Evolutionary conservation across 305 asterid genomes (phyloP).

Genomic region (Rubia balearica): DNA sequence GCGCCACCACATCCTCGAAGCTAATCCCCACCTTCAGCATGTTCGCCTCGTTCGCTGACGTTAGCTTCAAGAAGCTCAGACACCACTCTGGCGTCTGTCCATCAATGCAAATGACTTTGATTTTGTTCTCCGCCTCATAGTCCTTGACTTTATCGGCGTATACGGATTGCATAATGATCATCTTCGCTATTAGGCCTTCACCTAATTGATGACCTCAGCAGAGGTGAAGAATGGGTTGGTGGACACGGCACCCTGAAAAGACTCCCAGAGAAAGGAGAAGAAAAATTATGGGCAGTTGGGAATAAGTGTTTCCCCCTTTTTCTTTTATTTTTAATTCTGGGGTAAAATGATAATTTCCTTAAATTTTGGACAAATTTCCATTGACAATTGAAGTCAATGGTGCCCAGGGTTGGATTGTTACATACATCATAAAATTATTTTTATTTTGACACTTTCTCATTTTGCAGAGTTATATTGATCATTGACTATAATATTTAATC

Average conservation of each 20-base stretch:
- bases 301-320: too few relatives aligned
- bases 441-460: too few relatives aligned
- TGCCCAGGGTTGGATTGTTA: too few relatives aligned
- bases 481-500: too few relatives aligned
- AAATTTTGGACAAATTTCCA: too few relatives aligned
- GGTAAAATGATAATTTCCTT: too few relatives aligned
- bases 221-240: constrained; percentile 70
- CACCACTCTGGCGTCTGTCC: constrained; percentile 32
- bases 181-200: constrained; percentile 49
- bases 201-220: constrained; percentile 55
- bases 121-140: constrained; percentile 30
- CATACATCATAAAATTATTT: too few relatives aligned
- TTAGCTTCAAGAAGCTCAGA: constrained; percentile 44
- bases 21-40: constrained; percentile 46
- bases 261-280: constrained; percentile 66
- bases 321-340: too few relatives aligned
- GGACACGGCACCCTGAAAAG: constrained; percentile 54
- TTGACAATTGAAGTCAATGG: too few relatives aligned
- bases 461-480: too few relatives aligned
- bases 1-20: constrained; percentile 73
- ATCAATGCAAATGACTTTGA: constrained; percentile 46
- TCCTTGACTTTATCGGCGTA: constrained; percentile 47
- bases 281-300: constrained; percentile 68
- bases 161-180: constrained; percentile 43
- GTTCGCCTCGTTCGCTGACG: constrained; percentile 36